Evolutionary conservation across 2,329 filamentous ascomycete species (phyloP), one percentile per base, ranked within the genome.

Genomic region (Hansfordia pulvinata): DNA sequence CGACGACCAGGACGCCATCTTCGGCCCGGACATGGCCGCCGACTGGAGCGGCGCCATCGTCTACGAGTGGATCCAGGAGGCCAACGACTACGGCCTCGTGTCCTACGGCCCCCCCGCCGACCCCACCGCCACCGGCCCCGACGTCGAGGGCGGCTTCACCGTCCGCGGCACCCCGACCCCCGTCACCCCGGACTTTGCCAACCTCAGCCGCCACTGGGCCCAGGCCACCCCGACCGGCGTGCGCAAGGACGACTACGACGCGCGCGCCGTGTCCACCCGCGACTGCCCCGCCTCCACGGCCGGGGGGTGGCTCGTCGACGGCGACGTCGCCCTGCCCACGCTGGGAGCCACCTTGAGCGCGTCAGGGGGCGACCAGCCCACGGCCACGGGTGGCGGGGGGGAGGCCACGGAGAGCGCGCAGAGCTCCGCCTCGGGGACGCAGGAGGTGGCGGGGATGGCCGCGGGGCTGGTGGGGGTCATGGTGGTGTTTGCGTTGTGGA

Each of bases 1-100:
- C 45, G 60, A 62, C 14, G 78, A 93, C 45, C 81, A 90, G 51
- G 62, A 67, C 20, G 74, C 81, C 26, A 82, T 93, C 39, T 78
- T 90, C 41, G 77, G 80, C 22, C 39, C 62, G 1, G 53, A 81
- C 3, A 93, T 93, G 84, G 55, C 65, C 5, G 59, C 62, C 30
- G 65, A 65, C 41, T 74, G 54, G 72, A 85, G 79, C 27, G 84
- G 84, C 29, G 65, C 80, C 28, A 85, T 93, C 35, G 64, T 92
- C 37, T 92, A 93, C 53, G 83, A 93, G 48, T 93, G 84, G 84
- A 83, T 92, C 35, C 58, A 88, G 46, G 84, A 92, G 52, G 60
- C 67, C 26, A 92, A 93, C 51, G 53, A 82, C 42, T 93, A 92
- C 50, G 84, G 84, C 20, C 61, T 93, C 19, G 67, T 92, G 40